Percentiles rank a stretch among this genome's conserved stretches.
phyloP scores from a whole-genome alignment of 1,139 yeast species.

The Yamadazyma taylorii region DNA sequence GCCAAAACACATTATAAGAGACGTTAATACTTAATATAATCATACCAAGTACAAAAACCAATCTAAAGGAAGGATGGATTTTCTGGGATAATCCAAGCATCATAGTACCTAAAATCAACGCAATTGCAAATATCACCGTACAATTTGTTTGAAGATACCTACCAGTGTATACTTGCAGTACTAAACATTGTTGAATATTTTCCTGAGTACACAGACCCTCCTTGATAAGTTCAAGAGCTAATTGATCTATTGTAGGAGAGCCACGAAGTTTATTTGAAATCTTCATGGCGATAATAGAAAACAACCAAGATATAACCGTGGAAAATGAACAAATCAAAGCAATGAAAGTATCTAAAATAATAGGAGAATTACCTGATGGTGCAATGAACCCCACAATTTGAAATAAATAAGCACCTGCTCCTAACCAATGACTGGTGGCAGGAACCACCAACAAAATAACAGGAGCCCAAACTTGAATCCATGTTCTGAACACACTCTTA shows the following conservation, averaged over 20 bases:
- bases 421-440: constrained; percentile 28
- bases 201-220: constrained; percentile 31
- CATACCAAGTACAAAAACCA: constrained; percentile 24
- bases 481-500: constrained; percentile 26
- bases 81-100: constrained; percentile 26
- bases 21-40: constrained; percentile 23
- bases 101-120: constrained; percentile 25
- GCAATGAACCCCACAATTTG: constrained; percentile 30
- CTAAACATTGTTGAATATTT: constrained; percentile 22
- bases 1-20: constrained; percentile 30
- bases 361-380: constrained; percentile 30
- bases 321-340: constrained; percentile 20
- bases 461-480: constrained; percentile 30
- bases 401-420: constrained; percentile 29
- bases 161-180: constrained; percentile 27
- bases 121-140: constrained; percentile 27
- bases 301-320: constrained; percentile 25
- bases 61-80: constrained; percentile 21
- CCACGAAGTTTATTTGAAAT: constrained; percentile 28
- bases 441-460: constrained; percentile 29
- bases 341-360: constrained; percentile 20
- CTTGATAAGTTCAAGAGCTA: constrained; percentile 19
- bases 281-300: constrained; percentile 24
- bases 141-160: constrained; percentile 27
- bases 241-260: constrained; percentile 21